These are phyloP conservation scores for Diplodia intermedia DNA, from an alignment of 2,329 filamentous ascomycete species.

Conservation along the genomic window DNA sequence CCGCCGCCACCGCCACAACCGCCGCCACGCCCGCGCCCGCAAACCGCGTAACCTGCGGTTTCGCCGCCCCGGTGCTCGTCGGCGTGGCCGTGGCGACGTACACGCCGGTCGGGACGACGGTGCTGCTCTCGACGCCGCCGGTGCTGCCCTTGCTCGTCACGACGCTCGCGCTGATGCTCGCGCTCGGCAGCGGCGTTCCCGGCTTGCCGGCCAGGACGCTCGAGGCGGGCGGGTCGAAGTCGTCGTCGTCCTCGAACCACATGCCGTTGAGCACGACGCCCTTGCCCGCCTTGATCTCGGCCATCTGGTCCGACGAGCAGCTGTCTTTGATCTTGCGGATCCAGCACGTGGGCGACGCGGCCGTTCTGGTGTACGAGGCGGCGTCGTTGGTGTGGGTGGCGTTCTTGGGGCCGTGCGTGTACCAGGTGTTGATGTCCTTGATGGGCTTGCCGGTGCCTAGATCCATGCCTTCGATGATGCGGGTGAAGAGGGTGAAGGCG, in stretches of 20 bases:
- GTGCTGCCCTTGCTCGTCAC: constrained; percentile 4
- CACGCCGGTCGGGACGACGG: constrained; percentile 33
- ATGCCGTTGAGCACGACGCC: constrained; percentile 45
- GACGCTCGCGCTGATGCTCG: constrained; percentile 13
- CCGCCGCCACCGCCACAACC: constrained; percentile 23
- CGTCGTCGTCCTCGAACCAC: constrained; percentile 36
- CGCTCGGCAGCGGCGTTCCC: constrained; percentile 16
- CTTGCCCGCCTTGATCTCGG: constrained; percentile 56
- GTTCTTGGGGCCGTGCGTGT: constrained; percentile 63
- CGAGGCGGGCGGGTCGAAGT: constrained; percentile 31
- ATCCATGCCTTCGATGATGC: constrained; percentile 58
- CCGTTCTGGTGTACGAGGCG: constrained; percentile 49
- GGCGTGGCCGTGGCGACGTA: constrained; percentile 34
- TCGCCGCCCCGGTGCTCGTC: constrained; percentile 22
- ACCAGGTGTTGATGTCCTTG: constrained; percentile 46
- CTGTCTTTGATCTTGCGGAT: constrained; percentile 60
- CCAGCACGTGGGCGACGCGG: constrained; percentile 65
- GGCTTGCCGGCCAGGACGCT: constrained; percentile 34
- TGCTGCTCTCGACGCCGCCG: constrained; percentile 22
- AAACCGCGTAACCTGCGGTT: constrained; percentile 10
- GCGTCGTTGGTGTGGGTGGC: constrained; percentile 64
- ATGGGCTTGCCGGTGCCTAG: constrained; percentile 58
- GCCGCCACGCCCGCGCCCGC: constrained; percentile 19
- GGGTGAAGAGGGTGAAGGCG: constrained; percentile 60
- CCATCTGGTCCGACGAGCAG: constrained; percentile 60